Conservation (phyloP, 345 rosid species). For the Euclidium syriacum region DNA sequence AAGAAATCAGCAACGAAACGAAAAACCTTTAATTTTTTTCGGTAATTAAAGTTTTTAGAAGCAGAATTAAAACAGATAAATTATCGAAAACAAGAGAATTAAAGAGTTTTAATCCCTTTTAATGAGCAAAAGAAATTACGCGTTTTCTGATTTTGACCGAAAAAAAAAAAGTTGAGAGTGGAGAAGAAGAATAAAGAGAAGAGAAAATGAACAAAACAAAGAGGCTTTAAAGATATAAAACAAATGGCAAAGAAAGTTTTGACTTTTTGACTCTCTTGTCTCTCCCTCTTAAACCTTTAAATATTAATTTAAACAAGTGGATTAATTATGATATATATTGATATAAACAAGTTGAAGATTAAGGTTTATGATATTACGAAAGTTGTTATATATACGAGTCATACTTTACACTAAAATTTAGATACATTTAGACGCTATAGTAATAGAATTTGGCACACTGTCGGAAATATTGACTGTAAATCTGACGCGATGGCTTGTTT, state of each 20-base stretch:
- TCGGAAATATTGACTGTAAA: too few species aligned
- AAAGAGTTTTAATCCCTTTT: background rate
- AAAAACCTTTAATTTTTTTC: background rate
- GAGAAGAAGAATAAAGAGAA: constrained; percentile 2
- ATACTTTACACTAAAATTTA: too few species aligned
- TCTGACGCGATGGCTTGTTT: too few species aligned
- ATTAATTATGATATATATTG: background rate
- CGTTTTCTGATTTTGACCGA: constrained; percentile 23
- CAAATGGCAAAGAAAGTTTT: background rate
- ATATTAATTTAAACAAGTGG: background rate
- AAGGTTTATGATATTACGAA: background rate
- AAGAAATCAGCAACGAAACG: background rate
- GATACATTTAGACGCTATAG: too few species aligned
- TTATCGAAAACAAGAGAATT: background rate
- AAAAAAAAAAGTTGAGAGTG: background rate
- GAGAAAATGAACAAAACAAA: background rate
- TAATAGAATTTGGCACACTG: background rate
- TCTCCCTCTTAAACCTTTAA: background rate
- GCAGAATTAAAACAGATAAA: background rate
- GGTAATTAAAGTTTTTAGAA: background rate
- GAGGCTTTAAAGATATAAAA: constrained; percentile 2
- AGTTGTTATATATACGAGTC: background rate
- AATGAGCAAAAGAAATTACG: constrained; percentile 12
- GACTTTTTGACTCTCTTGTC: constrained; percentile 8
- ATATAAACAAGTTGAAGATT: background rate